phyloP scores from a whole-genome alignment of 2,329 filamentous ascomycete genomes.

The Cylindrodendrum hubeiense region DNA sequence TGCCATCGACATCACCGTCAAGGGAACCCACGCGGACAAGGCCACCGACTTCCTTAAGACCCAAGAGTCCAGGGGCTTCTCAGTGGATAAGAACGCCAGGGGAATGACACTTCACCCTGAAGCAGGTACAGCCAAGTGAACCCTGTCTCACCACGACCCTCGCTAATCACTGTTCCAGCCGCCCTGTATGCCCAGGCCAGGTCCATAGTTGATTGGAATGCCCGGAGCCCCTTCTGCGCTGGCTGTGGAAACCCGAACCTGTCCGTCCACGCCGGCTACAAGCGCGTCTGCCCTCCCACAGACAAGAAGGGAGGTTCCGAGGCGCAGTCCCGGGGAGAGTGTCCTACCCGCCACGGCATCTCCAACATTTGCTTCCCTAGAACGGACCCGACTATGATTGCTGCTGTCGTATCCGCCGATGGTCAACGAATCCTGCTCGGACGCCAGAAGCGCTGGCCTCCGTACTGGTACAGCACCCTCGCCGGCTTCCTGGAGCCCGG shows the following conservation, averaged over 20 bases:
- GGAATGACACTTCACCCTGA: constrained; percentile 70
- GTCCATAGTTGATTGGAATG: constrained; percentile 93
- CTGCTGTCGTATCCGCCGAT: constrained; percentile 87
- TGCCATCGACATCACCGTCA: constrained; percentile 87
- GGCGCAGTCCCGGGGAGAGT: constrained; percentile 72
- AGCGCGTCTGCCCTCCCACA: constrained; percentile 81
- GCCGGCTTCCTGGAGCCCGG: constrained; percentile 89
- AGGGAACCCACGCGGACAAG: constrained; percentile 70
- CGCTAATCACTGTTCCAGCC: constrained; percentile 62
- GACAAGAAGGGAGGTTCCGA: constrained; percentile 66
- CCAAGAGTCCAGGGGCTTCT: constrained; percentile 67
- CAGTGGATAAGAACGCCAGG: constrained; percentile 76
- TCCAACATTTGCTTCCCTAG: constrained; percentile 94
- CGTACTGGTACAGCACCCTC: constrained; percentile 88
- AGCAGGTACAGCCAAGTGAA: constrained; percentile 63
- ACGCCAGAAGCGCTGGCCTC: constrained; percentile 85
- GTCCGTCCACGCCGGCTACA: constrained; percentile 82
- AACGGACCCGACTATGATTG: constrained; percentile 95
- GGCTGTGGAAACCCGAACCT: constrained; percentile 88
- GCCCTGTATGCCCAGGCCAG: constrained; percentile 92
- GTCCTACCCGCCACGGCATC: constrained; percentile 84
- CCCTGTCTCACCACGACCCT: constrained; percentile 19
- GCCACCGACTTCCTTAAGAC: constrained; percentile 62
- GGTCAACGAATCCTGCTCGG: constrained; percentile 85
- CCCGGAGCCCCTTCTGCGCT: constrained; percentile 90